These are phyloP conservation scores for Musa itinerans DNA, from an alignment of 176 grass and related monocot genomes.

Conservation along the genomic window DNA sequence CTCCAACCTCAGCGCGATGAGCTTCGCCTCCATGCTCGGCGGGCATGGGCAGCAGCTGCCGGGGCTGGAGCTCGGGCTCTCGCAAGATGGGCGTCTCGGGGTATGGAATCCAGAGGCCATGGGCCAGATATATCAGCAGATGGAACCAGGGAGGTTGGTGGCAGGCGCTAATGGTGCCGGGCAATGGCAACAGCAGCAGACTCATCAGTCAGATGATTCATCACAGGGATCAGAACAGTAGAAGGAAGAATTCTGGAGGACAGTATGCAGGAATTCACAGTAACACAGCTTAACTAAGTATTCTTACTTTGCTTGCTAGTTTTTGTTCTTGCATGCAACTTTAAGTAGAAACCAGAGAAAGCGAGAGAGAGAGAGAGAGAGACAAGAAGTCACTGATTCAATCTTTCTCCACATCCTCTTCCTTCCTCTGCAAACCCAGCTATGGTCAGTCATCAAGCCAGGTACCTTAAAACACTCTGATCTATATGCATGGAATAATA, in stretches of 20 bases:
- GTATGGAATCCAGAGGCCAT: slow-evolving; percentile 37
- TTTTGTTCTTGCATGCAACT: slow-evolving; percentile 5
- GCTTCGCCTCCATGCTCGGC: slow-evolving; percentile 54
- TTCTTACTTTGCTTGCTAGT: slow-evolving; percentile 1
- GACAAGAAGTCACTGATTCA: background rate
- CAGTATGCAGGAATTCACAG: slow-evolving; percentile 23
- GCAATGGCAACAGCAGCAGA: slow-evolving; percentile 48
- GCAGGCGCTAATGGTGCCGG: slow-evolving; percentile 17
- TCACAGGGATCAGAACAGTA: slow-evolving; percentile 48
- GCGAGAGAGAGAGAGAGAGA: background rate
- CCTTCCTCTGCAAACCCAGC: too few relatives aligned
- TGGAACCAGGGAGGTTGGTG: slow-evolving; percentile 15
- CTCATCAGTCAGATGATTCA: slow-evolving; percentile 41
- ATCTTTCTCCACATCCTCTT: too few relatives aligned
- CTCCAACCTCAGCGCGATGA: slow-evolving; percentile 36
- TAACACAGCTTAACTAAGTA: slow-evolving; percentile 20
- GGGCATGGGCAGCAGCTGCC: slow-evolving; percentile 40
- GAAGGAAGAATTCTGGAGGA: background rate
- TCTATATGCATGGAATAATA: slow-evolving; percentile 11
- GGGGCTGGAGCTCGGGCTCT: slow-evolving; percentile 56
- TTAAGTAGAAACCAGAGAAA: background rate
- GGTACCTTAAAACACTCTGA: background rate
- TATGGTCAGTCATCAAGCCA: too few relatives aligned
- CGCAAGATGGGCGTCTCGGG: slow-evolving; percentile 61
- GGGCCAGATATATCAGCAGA: slow-evolving; percentile 52